Evolutionary conservation across 2,329 filamentous ascomycete genomes (phyloP).

Genomic region (Trichoderma guizhouense): DNA sequence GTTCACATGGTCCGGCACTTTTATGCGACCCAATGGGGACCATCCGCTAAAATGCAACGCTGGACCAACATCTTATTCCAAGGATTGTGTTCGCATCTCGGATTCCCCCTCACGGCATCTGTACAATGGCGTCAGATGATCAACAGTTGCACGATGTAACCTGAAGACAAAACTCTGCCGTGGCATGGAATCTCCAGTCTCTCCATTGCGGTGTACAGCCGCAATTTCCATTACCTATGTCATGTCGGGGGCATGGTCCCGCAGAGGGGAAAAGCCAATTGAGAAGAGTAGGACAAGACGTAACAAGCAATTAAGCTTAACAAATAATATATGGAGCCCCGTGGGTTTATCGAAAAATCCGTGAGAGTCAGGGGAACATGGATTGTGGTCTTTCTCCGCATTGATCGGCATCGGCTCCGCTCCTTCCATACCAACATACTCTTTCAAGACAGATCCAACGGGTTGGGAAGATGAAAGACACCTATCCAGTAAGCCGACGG

Average conservation of each 20-base stretch:
- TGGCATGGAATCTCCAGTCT: background rate
- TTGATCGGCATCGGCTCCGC: slow-evolving; percentile 12
- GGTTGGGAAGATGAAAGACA: background rate
- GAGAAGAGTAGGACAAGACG: background rate
- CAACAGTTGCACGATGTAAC: slow-evolving; percentile 14
- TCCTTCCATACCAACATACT: background rate
- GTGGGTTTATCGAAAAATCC: background rate
- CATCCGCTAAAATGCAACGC: background rate
- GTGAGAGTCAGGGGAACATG: background rate
- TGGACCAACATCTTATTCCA: background rate
- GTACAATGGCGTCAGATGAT: slow-evolving; percentile 16
- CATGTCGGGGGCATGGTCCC: background rate
- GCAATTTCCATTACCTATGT: background rate
- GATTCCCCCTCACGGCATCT: slow-evolving; percentile 2
- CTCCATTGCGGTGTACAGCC: background rate
- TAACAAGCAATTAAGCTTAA: slow-evolving; percentile 2
- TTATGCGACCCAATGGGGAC: background rate
- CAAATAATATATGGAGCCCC: background rate
- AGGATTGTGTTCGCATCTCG: background rate
- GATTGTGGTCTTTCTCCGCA: slow-evolving; percentile 15
- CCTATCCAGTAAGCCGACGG: background rate
- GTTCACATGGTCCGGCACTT: background rate
- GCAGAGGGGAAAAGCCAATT: background rate
- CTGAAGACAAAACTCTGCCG: background rate
- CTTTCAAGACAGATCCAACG: background rate